Evolutionary conservation across 148 eudicot species (phyloP).

Genomic region (Camellia japonica): DNA sequence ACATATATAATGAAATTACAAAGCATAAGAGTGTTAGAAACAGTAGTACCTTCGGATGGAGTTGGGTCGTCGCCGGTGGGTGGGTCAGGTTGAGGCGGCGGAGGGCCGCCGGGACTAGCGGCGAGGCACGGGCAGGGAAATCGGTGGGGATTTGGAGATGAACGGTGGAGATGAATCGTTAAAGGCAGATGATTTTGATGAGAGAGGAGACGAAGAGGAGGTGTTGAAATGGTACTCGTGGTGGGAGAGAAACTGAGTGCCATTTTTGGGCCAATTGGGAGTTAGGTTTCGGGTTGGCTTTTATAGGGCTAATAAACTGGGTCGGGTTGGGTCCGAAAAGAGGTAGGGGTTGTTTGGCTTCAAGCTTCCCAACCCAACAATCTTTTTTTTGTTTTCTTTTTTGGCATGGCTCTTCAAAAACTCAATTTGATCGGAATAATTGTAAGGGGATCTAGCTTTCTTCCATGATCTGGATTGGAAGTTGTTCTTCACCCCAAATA

Average conservation of each 20-base stretch:
- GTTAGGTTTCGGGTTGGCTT: background rate
- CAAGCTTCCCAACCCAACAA: too few species aligned
- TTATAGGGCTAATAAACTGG: background rate
- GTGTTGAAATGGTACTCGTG: background rate
- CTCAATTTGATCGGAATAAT: too few species aligned
- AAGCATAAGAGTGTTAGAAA: background rate
- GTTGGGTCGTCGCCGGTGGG: conserved; percentile 25
- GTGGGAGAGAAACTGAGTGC: background rate
- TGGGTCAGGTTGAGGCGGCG: conserved; percentile 44
- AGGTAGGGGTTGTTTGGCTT: too few species aligned
- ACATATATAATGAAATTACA: background rate
- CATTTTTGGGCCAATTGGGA: background rate
- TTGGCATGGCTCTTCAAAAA: too few species aligned
- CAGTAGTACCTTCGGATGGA: conserved; percentile 34
- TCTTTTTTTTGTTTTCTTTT: too few species aligned
- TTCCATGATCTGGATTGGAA: too few species aligned
- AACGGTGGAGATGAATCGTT: conserved; percentile 19
- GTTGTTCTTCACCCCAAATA: too few species aligned
- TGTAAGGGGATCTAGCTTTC: too few species aligned
- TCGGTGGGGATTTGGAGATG: conserved; percentile 37
- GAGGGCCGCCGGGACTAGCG: conserved; percentile 38
- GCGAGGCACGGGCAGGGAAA: conserved; percentile 31
- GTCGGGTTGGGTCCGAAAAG: background rate
- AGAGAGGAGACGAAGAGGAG: background rate
- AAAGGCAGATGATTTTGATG: background rate